phyloP scores from a whole-genome alignment of 2,329 filamentous ascomycete species.

The Neophaeococcomyces aloes region DNA sequence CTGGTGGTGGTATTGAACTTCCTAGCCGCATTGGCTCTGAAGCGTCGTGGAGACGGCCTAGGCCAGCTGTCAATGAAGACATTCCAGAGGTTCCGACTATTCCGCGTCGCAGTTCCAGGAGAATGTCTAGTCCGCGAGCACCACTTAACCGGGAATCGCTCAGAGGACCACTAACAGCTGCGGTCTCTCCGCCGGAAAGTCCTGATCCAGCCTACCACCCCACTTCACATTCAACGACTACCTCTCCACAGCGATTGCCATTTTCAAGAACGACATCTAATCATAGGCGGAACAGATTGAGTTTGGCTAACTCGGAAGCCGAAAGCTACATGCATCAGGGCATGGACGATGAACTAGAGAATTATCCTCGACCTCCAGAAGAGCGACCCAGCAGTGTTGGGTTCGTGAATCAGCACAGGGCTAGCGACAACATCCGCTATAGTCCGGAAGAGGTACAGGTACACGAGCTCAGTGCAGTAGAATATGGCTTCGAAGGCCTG shows the following conservation, averaged over 20 bases:
- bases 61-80: slow-evolving; percentile 23
- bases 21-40: slow-evolving; percentile 55
- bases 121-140: slow-evolving; percentile 35
- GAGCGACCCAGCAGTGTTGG: slow-evolving; percentile 40
- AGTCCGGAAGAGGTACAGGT: slow-evolving; percentile 26
- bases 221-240: not conserved
- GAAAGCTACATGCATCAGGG: slow-evolving; percentile 4
- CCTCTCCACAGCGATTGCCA: slow-evolving; percentile 7
- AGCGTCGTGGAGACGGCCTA: slow-evolving; percentile 20
- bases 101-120: slow-evolving; percentile 63
- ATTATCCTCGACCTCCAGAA: not conserved
- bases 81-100: slow-evolving; percentile 45
- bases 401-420: slow-evolving; percentile 39
- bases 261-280: slow-evolving; percentile 21
- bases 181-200: slow-evolving; percentile 9
- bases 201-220: not conserved
- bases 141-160: slow-evolving; percentile 10
- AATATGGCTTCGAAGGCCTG: slow-evolving; percentile 2
- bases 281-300: slow-evolving; percentile 25
- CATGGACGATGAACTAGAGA: not conserved
- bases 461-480: not conserved
- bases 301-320: slow-evolving; percentile 10
- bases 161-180: slow-evolving; percentile 5
- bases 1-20: slow-evolving; percentile 50
- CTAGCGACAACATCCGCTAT: slow-evolving; percentile 39